Percentiles rank a stretch among this genome's conserved stretches.
Conservation (phyloP, 768 basidiomycete genomes). For the Hericium coralloides region DNA sequence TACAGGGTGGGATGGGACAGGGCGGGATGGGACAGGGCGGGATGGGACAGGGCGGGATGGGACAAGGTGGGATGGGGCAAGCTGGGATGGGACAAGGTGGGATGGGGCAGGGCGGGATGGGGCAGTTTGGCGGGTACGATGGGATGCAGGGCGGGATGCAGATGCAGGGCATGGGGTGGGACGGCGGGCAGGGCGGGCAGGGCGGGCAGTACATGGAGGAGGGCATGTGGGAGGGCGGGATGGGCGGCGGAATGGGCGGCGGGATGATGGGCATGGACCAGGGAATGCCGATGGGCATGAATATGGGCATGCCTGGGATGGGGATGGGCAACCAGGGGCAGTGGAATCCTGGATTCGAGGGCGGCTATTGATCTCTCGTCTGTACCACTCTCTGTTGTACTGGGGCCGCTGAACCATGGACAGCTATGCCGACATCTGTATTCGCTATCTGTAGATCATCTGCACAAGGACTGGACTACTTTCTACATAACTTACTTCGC, state of each 20-base stretch:
- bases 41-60: too few relatives aligned
- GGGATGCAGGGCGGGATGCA: not conserved
- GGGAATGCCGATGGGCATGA: conserved; percentile 22
- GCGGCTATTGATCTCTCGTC: not conserved
- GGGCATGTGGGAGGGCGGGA: conserved; percentile 15
- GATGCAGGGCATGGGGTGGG: conserved; percentile 19
- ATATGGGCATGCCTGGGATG: conserved; percentile 13
- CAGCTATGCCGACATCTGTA: too few relatives aligned
- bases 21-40: too few relatives aligned
- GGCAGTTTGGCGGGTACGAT: conserved; percentile 5
- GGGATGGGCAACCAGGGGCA: conserved; percentile 14
- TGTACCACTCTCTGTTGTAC: too few relatives aligned
- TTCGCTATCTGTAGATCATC: too few relatives aligned
- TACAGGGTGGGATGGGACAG: conserved; percentile 22
- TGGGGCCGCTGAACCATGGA: too few relatives aligned
- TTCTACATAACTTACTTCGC: too few relatives aligned
- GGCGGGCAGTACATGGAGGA: conserved; percentile 18
- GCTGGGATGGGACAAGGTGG: too few relatives aligned
- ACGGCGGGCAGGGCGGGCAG: conserved; percentile 22
- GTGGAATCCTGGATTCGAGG: conserved; percentile 11
- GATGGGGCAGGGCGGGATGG: too few relatives aligned
- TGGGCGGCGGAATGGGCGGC: conserved; percentile 31
- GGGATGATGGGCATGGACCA: conserved; percentile 35
- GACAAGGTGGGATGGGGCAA: too few relatives aligned
- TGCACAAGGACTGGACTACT: too few relatives aligned